phyloP scores from a whole-genome alignment of 1,284 basidiomycete species.

The Microbotryomycetes sp. region DNA sequence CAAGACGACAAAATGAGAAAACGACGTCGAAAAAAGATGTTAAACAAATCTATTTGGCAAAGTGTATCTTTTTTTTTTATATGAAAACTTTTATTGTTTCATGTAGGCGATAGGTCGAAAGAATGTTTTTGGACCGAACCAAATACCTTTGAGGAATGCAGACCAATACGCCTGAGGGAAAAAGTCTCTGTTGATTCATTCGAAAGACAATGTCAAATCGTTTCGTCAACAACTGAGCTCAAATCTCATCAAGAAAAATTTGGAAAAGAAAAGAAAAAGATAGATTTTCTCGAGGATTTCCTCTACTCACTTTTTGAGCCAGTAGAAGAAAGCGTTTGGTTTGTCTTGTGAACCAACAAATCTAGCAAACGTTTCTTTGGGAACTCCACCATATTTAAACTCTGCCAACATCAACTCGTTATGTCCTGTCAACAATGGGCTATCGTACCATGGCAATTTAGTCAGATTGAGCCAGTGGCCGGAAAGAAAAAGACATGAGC shows the following conservation, averaged over 20 bases:
- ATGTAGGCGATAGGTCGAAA: constrained; percentile 14
- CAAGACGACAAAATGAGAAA: too few species aligned
- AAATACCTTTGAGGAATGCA: constrained; percentile 57
- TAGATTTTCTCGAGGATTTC: too few species aligned
- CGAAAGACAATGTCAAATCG: not conserved
- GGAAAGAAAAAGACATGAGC: constrained; percentile 48
- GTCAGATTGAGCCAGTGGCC: constrained; percentile 37
- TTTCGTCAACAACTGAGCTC: not conserved
- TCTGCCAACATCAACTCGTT: constrained; percentile 84
- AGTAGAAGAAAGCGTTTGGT: constrained; percentile 59
- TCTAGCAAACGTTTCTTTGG: constrained; percentile 74
- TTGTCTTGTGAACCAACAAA: constrained; percentile 63
- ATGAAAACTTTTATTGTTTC: not conserved
- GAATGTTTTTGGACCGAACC: constrained; percentile 27
- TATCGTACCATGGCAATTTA: constrained; percentile 28
- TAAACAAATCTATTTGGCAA: too few species aligned
- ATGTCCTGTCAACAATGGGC: constrained; percentile 64
- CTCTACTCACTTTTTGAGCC: constrained; percentile 80
- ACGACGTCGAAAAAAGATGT: too few species aligned
- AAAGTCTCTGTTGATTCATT: constrained; percentile 52
- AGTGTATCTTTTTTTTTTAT: too few species aligned
- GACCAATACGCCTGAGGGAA: constrained; percentile 89
- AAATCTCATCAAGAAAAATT: not conserved
- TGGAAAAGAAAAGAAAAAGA: constrained; percentile 17
- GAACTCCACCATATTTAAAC: constrained; percentile 62